Evolutionary conservation across 192 early-diverging fungal genomes (phyloP).

Genomic region (Gorgonomyces haynaldii): DNA sequence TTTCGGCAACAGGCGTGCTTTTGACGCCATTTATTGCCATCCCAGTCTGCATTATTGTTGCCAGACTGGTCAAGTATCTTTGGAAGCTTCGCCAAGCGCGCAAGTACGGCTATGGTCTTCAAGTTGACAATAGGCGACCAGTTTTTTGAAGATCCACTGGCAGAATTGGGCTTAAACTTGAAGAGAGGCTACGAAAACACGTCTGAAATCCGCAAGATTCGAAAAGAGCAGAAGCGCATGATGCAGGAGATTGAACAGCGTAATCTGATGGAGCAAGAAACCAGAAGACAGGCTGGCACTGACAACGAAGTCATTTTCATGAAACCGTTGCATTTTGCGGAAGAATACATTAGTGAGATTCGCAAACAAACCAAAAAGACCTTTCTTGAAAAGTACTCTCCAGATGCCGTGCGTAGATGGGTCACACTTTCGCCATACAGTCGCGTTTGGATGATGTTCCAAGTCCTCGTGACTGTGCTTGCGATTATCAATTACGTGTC

Average conservation of each 20-base stretch:
- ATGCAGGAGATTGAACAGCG: background rate
- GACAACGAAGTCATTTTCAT: background rate
- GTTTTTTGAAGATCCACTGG: constrained; percentile 35
- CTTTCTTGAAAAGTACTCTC: constrained; percentile 29
- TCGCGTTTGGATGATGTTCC: constrained; percentile 43
- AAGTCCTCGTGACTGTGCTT: constrained; percentile 30
- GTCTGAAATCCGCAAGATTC: constrained; percentile 36
- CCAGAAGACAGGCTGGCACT: background rate
- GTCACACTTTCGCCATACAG: constrained; percentile 22
- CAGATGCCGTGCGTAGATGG: constrained; percentile 33
- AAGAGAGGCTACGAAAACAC: constrained; percentile 34
- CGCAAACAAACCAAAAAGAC: constrained; percentile 23
- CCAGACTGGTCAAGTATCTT: constrained; percentile 27
- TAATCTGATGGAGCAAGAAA: background rate
- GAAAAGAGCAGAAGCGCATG: constrained; percentile 29
- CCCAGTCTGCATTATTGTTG: constrained; percentile 25
- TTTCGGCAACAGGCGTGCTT: constrained; percentile 21
- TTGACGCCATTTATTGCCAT: constrained; percentile 37
- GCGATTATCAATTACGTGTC: constrained; percentile 43
- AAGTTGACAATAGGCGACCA: constrained; percentile 23
- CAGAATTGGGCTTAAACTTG: constrained; percentile 32
- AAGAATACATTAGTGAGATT: constrained; percentile 28
- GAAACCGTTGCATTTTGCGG: constrained; percentile 18
- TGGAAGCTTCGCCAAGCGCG: constrained; percentile 32
- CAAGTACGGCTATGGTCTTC: constrained; percentile 37